phyloP scores from a whole-genome alignment of 805 yeast species.

The Naumovozyma castellii region DNA sequence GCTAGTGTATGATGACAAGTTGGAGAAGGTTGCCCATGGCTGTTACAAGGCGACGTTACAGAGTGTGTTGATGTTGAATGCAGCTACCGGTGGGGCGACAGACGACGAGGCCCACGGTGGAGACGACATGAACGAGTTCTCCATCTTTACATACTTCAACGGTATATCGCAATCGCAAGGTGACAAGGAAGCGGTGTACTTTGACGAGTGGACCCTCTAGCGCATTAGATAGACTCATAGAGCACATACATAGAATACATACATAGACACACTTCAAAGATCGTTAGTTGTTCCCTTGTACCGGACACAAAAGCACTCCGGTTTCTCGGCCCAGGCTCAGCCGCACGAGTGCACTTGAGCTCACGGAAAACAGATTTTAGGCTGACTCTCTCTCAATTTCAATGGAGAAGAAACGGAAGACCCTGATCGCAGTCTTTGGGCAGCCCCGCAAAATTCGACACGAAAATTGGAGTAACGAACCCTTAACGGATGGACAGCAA shows the following conservation, averaged over 20 bases:
- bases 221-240: neutral
- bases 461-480: no score
- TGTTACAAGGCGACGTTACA: constrained; percentile 78
- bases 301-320: neutral
- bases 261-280: no score
- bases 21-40: constrained; percentile 55
- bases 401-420: no score
- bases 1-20: constrained; percentile 72
- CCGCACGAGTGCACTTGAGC: no score
- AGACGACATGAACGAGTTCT: constrained; percentile 28
- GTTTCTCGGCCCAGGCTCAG: no score
- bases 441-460: no score
- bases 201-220: constrained; percentile 38
- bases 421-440: no score
- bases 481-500: no score
- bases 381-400: no score
- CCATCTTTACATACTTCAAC: constrained; percentile 36
- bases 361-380: no score
- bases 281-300: no score
- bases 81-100: constrained; percentile 18
- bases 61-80: constrained; percentile 58
- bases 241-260: no score
- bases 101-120: constrained; percentile 1
- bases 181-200: constrained; percentile 37
- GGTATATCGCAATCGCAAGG: constrained; percentile 32